A percentile compares a stretch with the other conserved stretches of the same genome.
phyloP scores from a whole-genome alignment of 1,284 basidiomycete genomes.

The Tilletia setariae region DNA sequence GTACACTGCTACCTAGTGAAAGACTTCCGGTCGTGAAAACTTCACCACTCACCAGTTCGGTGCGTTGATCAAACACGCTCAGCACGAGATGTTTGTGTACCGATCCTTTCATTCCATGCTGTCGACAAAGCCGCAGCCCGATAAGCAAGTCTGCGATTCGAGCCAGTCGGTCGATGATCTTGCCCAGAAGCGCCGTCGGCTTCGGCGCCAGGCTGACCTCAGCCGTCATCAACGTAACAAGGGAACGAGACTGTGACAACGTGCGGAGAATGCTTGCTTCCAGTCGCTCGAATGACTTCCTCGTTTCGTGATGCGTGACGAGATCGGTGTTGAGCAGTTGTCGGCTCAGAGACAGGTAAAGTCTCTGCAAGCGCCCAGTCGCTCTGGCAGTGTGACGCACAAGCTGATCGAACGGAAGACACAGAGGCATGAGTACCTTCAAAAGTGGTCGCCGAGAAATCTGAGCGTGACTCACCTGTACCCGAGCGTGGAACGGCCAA shows the following conservation, averaged over 20 bases:
- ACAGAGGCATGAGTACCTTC: neutral
- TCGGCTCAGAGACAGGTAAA: conserved; percentile 43
- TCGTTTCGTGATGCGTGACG: conserved; percentile 25
- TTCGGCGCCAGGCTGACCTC: conserved; percentile 58
- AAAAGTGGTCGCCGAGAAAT: neutral
- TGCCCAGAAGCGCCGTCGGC: conserved; percentile 55
- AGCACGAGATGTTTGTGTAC: conserved; percentile 56
- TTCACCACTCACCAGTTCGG: conserved; percentile 54
- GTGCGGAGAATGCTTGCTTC: conserved; percentile 50
- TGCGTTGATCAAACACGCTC: conserved; percentile 57
- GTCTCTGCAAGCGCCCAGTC: conserved; percentile 33
- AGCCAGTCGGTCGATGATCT: conserved; percentile 55
- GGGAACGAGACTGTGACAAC: conserved; percentile 53
- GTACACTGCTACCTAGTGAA: neutral
- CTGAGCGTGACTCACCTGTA: conserved; percentile 19
- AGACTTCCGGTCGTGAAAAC: too few species aligned
- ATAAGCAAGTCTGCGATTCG: conserved; percentile 55
- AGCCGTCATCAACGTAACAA: conserved; percentile 48
- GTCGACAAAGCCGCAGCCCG: conserved; percentile 56
- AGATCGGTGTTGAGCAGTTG: conserved; percentile 41
- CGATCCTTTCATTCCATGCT: conserved; percentile 45
- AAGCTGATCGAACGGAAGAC: conserved; percentile 10
- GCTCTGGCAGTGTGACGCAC: conserved; percentile 31
- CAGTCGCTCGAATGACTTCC: conserved; percentile 30
- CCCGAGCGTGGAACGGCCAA: conserved; percentile 48